Evolutionary conservation across 441 rosid genomes (phyloP), one percentile per base, ranked within the genome.

Genomic region (Arabidopsis hybrid): DNA sequence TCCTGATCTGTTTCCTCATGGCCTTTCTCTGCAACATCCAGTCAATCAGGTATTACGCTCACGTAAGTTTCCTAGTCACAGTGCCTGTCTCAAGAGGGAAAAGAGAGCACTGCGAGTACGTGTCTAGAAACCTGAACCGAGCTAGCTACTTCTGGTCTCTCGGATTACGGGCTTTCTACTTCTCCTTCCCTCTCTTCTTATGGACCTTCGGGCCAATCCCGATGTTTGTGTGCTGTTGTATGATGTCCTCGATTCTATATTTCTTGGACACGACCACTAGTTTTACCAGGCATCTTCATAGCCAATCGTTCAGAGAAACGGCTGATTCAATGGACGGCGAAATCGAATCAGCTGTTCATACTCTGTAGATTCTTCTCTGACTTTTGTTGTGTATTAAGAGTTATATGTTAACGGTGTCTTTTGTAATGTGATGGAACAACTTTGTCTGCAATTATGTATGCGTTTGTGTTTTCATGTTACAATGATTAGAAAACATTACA

Each of bases 141-240:
- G 99, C 93, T 74, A 92, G 97, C 79, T 82, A 80, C 72, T 95
- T 89, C 76, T 91, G 98, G 96, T 91, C 96, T 18, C 86, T 94
- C 2, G 98, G 98, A 21, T 56, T 94, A 67, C 87, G 99, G 21
- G 89, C 97, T 53, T 94, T 89, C 78, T 91, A 92, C 73, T 49
- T 95, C 53, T 92, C 99, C 2, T 92, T 94, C 84, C 95, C 99
- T 43, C 86, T 94, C 62, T 88, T 94, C 80, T 73, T 94, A 10
- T 94, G 97, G 99, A 84, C 83, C 69, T 94, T 94, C 3, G 97
- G 97, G 39, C 97, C 97, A 0, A 90, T 92, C 55, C 97, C 97
- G 0, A 90, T 95, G 99, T 83, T 95, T 71, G 79, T 82, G 7
- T 95, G 97, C 75, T 83, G 91, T 72, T 79, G 85, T 77, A 7